Percentiles rank a stretch among this genome's conserved stretches.
phyloP scores from a whole-genome alignment of 805 yeast species.

The Yarrowia sp. region DNA sequence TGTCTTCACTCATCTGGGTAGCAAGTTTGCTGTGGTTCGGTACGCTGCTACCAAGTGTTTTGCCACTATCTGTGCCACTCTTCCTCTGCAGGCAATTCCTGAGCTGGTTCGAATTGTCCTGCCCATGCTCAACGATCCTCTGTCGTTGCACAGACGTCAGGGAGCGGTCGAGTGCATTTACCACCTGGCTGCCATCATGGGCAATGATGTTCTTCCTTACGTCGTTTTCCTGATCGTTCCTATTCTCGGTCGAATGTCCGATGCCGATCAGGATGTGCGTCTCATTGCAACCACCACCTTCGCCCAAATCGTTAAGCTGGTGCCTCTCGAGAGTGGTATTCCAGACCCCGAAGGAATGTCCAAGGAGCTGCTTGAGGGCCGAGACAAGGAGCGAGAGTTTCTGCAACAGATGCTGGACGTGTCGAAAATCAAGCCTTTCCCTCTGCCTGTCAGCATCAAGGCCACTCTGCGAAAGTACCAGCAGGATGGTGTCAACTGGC shows the following conservation, averaged over 20 bases:
- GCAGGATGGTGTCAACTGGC: constrained; percentile 98
- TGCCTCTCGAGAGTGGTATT: constrained; percentile 95
- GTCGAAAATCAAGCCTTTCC: constrained; percentile 79
- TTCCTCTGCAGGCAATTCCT: constrained; percentile 71
- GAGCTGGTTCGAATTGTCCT: constrained; percentile 71
- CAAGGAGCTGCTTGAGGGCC: constrained; percentile 71
- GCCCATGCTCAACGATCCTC: constrained; percentile 77
- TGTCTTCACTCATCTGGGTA: constrained; percentile 53
- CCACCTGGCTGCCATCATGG: constrained; percentile 83
- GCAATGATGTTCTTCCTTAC: constrained; percentile 83
- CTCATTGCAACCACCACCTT: constrained; percentile 90
- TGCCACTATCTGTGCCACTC: constrained; percentile 68
- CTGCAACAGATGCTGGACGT: constrained; percentile 98
- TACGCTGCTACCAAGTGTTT: constrained; percentile 88
- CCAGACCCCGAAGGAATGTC: constrained; percentile 95
- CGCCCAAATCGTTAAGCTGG: constrained; percentile 91
- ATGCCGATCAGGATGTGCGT: constrained; percentile 83
- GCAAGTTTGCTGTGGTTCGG: constrained; percentile 76
- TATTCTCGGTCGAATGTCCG: constrained; percentile 96
- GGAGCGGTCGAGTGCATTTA: constrained; percentile 92
- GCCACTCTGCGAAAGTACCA: constrained; percentile 93
- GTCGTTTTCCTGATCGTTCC: constrained; percentile 95
- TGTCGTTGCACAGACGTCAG: constrained; percentile 68
- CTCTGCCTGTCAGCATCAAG: constrained; percentile 82
- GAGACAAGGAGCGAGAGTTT: constrained; percentile 91